Evolutionary conservation across 2,329 filamentous ascomycete species (phyloP), one percentile per base, ranked within the genome.

Genomic region (Phaeophleospora eucalypticola): DNA sequence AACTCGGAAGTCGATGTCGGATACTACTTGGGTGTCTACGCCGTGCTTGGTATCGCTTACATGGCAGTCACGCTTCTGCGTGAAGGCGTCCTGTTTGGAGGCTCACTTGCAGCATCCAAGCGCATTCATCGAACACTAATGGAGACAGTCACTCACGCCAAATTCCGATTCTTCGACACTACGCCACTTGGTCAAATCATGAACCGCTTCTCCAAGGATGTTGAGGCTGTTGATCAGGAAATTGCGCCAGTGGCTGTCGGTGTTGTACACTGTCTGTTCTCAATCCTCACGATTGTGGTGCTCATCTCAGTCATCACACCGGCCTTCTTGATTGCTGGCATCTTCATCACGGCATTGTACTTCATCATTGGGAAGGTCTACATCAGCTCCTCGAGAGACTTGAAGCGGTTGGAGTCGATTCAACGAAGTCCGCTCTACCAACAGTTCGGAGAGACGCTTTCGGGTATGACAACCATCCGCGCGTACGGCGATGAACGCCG

Each of bases 191-290:
- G 93, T 10, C 91, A 96, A 68, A 78, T 98, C 61, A 97, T 97
- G 84, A 98, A 98, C 69, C 83, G 93, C 16, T 98, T 98, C 71
- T 97, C 91, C 66, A 97, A 97, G 69, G 93, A 98, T 66, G 80
- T 98, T 12, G 90, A 98, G 66, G 83, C 89, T 9, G 79, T 98
- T 16, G 93, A 98, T 58, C 93, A 98, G 65, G 93, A 98, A 67
- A 87, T 98, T 48, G 90, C 93, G 0, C 89, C 90, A 2, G 83
- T 94, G 34, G 91, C 93, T 17, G 90, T 97, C 57, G 82, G 82
- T 41, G 80, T 84, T 55, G 72, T 85, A 15, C 81, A 85, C 63
- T 83, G 81, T 61, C 63, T 84, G 41, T 80, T 79, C 14, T 81
- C 80, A 2, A 80, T 97, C 36, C 64, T 93, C 32, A 90, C 95